Percentiles rank a stretch among this genome's conserved stretches.
Conservation (phyloP, 805 yeast genomes). For the Groenewaldozyma tartarivorans region DNA sequence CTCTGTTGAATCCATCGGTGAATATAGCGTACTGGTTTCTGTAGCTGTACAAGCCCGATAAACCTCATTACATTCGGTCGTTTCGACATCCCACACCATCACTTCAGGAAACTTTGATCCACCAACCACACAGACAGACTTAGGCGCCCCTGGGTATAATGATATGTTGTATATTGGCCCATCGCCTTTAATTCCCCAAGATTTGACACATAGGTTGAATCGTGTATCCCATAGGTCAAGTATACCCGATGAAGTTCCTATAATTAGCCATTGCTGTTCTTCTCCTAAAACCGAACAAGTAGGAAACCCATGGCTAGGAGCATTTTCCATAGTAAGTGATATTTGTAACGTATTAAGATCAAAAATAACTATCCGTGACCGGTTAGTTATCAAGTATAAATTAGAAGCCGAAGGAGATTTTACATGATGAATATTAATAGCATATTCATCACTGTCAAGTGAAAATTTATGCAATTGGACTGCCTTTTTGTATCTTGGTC, state of each 20-base stretch:
- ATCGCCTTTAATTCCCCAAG: constrained; percentile 49
- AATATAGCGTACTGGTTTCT: constrained; percentile 6
- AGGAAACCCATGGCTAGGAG: constrained; percentile 56
- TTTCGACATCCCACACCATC: constrained; percentile 68
- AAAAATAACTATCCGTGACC: constrained; percentile 40
- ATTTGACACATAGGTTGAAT: constrained; percentile 48
- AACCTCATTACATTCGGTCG: constrained; percentile 45
- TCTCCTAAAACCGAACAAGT: constrained; percentile 50
- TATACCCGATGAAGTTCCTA: constrained; percentile 70
- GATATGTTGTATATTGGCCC: constrained; percentile 40
- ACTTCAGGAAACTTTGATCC: constrained; percentile 54
- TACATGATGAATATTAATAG: constrained; percentile 36
- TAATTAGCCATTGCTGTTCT: constrained; percentile 49
- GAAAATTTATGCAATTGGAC: constrained; percentile 34
- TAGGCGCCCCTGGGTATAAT: constrained; percentile 35
- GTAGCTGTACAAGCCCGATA: constrained; percentile 22
- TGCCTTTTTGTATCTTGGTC: constrained; percentile 16
- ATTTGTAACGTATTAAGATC: constrained; percentile 51
- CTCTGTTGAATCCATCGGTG: constrained; percentile 3
- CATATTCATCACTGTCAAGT: constrained; percentile 33
- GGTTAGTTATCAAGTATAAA: constrained; percentile 44
- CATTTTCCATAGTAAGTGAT: constrained; percentile 36
- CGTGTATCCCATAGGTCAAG: constrained; percentile 76
- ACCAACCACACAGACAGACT: constrained; percentile 51
- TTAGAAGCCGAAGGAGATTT: constrained; percentile 32